A percentile compares a stretch with the other conserved stretches of the same genome.
Conservation (phyloP, 2,329 filamentous ascomycete genomes). For the Tothia fuscella region DNA sequence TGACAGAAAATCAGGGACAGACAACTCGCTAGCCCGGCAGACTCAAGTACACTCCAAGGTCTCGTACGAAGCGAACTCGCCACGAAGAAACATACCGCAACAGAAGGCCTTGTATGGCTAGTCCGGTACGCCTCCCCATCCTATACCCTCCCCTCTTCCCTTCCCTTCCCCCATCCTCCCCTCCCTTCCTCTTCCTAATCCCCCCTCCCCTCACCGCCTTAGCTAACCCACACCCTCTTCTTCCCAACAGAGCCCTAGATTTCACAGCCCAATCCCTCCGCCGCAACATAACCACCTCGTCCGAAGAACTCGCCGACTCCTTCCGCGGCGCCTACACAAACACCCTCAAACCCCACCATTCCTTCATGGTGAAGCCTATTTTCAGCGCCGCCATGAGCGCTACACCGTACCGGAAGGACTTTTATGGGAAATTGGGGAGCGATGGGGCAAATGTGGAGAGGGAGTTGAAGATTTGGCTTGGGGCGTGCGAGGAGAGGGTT, state of each 20-base stretch:
- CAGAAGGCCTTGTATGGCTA: conserved; percentile 86
- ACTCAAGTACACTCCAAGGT: conserved; percentile 75
- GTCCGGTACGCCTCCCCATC: conserved; percentile 67
- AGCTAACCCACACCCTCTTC: not conserved
- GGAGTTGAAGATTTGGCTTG: conserved; percentile 60
- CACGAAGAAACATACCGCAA: conserved; percentile 75
- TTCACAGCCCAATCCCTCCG: conserved; percentile 81
- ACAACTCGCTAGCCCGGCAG: conserved; percentile 61
- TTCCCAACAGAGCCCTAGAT: conserved; percentile 53
- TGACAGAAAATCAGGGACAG: conserved; percentile 77
- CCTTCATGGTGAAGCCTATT: conserved; percentile 77
- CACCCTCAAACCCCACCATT: conserved; percentile 88
- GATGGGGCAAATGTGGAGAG: conserved; percentile 49
- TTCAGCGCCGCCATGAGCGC: conserved; percentile 90
- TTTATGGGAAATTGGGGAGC: conserved; percentile 75
- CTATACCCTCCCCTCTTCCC: not conserved
- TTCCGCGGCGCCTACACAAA: conserved; percentile 76
- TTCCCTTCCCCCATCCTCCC: not conserved
- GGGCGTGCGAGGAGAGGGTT: conserved; percentile 66
- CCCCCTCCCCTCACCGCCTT: too few species aligned
- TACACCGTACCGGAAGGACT: conserved; percentile 85
- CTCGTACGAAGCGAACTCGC: conserved; percentile 81
- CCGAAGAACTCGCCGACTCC: conserved; percentile 68
- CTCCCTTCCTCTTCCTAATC: too few species aligned
- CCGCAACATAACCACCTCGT: conserved; percentile 56